phyloP scores from a whole-genome alignment of 164 flowering plant species.

The Dillenia turbinata region DNA sequence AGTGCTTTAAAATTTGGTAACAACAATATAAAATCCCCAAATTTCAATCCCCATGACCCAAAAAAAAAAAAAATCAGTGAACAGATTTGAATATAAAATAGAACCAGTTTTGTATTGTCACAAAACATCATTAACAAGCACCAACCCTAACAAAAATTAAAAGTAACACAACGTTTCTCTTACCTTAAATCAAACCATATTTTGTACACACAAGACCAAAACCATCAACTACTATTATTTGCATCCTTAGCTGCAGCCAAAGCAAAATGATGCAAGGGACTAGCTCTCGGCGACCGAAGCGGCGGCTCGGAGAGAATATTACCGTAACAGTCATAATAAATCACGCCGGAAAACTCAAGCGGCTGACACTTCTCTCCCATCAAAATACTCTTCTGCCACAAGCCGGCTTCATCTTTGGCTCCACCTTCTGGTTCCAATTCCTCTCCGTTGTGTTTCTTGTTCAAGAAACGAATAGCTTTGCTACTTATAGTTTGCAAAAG shows the following conservation, averaged over 20 bases:
- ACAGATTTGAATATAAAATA: too few relatives aligned
- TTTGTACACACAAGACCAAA: too few relatives aligned
- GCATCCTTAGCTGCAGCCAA: slow-evolving; percentile 11
- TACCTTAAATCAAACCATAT: too few relatives aligned
- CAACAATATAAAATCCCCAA: too few relatives aligned
- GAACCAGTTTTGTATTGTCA: too few relatives aligned
- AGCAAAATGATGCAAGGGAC: slow-evolving; percentile 23
- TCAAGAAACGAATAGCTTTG: slow-evolving; percentile 33
- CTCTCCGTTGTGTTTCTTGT: slow-evolving; percentile 11
- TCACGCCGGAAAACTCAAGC: slow-evolving; percentile 54
- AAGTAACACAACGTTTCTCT: too few relatives aligned
- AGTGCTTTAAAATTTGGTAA: too few relatives aligned
- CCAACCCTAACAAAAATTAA: too few relatives aligned
- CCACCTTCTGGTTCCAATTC: neutral
- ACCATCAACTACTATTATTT: neutral
- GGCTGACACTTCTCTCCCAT: slow-evolving; percentile 75
- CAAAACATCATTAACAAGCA: too few relatives aligned
- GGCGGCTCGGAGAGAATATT: slow-evolving; percentile 37
- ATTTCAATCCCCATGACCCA: too few relatives aligned
- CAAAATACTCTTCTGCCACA: slow-evolving; percentile 59
- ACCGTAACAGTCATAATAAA: slow-evolving; percentile 48
- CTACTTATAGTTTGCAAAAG: slow-evolving; percentile 36
- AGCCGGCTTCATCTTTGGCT: slow-evolving; percentile 25
- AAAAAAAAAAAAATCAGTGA: too few relatives aligned
- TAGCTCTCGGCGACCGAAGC: slow-evolving; percentile 43